A percentile compares a stretch with the other conserved stretches of the same genome.
Conservation (phyloP, 257 asterid genomes). For the Primulina tabacum region DNA sequence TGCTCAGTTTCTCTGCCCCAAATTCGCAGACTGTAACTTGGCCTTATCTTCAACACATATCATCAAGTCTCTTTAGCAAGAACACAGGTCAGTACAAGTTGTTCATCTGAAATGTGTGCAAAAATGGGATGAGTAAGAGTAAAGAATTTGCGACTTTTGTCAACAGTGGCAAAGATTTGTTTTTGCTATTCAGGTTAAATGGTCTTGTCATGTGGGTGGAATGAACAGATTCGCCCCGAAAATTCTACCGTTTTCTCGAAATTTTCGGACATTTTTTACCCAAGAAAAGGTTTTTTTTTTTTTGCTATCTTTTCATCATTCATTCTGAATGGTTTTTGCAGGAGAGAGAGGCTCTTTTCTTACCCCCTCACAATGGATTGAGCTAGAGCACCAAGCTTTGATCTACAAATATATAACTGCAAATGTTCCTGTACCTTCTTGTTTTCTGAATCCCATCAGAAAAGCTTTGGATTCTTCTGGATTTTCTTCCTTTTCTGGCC, state of each 20-base stretch:
- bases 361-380: conserved; percentile 75
- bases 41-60: conserved; percentile 44
- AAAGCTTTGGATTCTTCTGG: conserved; percentile 70
- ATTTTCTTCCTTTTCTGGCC: conserved; percentile 41
- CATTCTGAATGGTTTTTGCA: conserved; percentile 15
- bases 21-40: conserved; percentile 42
- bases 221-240: neutral
- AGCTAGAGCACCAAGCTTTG: conserved; percentile 78
- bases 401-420: conserved; percentile 73
- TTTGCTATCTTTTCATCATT: neutral
- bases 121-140: neutral
- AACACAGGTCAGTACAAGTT: conserved; percentile 32
- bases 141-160: conserved; percentile 2
- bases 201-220: conserved; percentile 21
- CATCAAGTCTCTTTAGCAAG: conserved; percentile 39
- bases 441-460: conserved; percentile 63
- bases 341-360: conserved; percentile 56
- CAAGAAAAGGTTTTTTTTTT: neutral
- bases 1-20: conserved; percentile 86
- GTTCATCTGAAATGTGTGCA: neutral
- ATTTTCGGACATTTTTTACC: neutral
- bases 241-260: neutral
- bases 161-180: conserved; percentile 18
- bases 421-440: conserved; percentile 67
- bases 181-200: conserved; percentile 20